Base-by-base conservation (phyloP, 768 basidiomycete species). In the Hygrophoropsis aurantiaca region DNA sequence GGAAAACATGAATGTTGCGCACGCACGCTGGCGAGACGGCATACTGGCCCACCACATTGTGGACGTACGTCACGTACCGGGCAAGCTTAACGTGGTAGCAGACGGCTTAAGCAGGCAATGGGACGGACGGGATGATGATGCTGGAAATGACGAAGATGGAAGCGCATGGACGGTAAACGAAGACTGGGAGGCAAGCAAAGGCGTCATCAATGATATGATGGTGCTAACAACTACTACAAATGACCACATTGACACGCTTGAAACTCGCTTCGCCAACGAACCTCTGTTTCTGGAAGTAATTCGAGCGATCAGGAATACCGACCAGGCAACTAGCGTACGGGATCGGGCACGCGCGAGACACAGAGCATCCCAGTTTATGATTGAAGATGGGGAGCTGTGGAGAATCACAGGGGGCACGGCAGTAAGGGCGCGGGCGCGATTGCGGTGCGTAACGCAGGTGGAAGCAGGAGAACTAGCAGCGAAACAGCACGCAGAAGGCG, bases 11-110 rank as follows among this genome's bases (percentile, higher is more conserved):
- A 62, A 47, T 26, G 50, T 60, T 1, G 60, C 64, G 11, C 70
- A 71, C 46, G 62, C 64, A 7, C 49, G 64, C 0, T 72, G 69
- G 70, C 38, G 58, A 11, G 70, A 74, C 33, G 57, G 65, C 1
- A 53, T 73, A 0, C 26, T 70, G 0, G 53, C 48, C 1, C 47
- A 67, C 47, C 44, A 61, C 39, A 65, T 68, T 38, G 40, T 54
- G 1, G 61, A 57, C 16, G 43, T 56, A 18, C 30, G 45, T 2
- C 58, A 59, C 44, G 16, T 48, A 7, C 47, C 55, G 3, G 55
- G 57, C 24, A 30, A 6, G 27, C 19, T 23, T 13, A 48, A 24
- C n/a, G 58, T 53, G 19, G 51, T 46, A 3, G 50, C 52, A 11
- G 58, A 60, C 27, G 52, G 44, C 2, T 21, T 53, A 15, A 59